These are phyloP conservation scores for Xylariales sp. DNA, from an alignment of 2,329 filamentous ascomycete species.

Conservation along the genomic window DNA sequence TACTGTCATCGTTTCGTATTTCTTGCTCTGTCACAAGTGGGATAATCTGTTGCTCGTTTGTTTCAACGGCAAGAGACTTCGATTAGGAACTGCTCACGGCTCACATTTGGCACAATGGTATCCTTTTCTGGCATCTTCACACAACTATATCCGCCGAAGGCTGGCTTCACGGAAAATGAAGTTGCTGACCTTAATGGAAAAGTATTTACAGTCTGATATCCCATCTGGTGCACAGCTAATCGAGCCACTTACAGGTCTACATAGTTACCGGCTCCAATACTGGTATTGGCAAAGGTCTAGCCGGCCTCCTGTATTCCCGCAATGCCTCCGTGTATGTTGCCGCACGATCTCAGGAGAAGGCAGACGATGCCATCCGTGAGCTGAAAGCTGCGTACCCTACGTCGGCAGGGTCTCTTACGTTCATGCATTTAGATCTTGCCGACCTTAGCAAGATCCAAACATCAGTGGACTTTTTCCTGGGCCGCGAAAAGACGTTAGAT, in stretches of 20 bases:
- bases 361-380: neutral
- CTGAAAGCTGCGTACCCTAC: neutral
- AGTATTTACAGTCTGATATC: neutral
- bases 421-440: conserved; percentile 20
- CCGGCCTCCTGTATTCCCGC: neutral
- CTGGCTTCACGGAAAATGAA: conserved; percentile 1
- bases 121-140: no score
- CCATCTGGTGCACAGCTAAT: neutral
- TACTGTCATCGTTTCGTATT: no score
- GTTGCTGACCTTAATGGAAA: conserved; percentile 1
- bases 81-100: no score
- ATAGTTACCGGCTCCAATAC: conserved; percentile 4
- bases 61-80: no score
- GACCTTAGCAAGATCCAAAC: conserved; percentile 19
- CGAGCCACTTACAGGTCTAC: neutral
- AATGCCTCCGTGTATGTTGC: conserved; percentile 3
- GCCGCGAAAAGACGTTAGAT: conserved; percentile 10
- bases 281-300: conserved; percentile 3
- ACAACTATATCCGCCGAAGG: conserved; percentile 2
- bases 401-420: conserved; percentile 1
- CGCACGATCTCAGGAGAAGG: conserved; percentile 3
- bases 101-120: no score
- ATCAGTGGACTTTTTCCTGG: conserved; percentile 14
- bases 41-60: no score
- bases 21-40: no score